Percentiles rank a stretch among this genome's conserved stretches.
These are phyloP conservation scores for Helianthus annuus DNA, from an alignment of 129 eudicot genomes.

Conservation along the genomic window DNA sequence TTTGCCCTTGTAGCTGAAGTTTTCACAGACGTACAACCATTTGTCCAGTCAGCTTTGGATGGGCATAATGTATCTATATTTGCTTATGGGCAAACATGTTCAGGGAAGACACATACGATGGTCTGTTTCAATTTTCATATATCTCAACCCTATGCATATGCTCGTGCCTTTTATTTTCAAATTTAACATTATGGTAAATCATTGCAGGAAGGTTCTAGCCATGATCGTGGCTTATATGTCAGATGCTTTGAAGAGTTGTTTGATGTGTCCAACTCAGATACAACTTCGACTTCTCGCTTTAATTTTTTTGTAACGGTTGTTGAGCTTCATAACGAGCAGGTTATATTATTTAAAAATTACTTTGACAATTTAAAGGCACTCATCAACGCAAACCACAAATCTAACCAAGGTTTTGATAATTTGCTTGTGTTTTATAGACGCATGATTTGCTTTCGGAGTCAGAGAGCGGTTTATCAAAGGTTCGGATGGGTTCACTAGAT, in stretches of 20 bases:
- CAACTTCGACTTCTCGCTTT: slow-evolving; percentile 79
- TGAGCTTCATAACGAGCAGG: slow-evolving; percentile 97
- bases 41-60: slow-evolving; percentile 99
- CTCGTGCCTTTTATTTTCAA: not conserved
- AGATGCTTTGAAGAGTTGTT: slow-evolving; percentile 97
- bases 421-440: slow-evolving; percentile 49
- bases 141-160: slow-evolving; percentile 21
- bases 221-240: slow-evolving; percentile 93
- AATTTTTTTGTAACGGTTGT: slow-evolving; percentile 73
- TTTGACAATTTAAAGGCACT: not conserved
- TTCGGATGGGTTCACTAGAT: slow-evolving; percentile 62
- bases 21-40: slow-evolving; percentile 93
- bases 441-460: slow-evolving; percentile 72
- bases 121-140: slow-evolving; percentile 42
- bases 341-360: slow-evolving; percentile 17
- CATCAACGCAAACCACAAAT: not conserved
- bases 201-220: slow-evolving; percentile 97
- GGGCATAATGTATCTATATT: slow-evolving; percentile 91
- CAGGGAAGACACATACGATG: slow-evolving; percentile 97
- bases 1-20: slow-evolving; percentile 75
- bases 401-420: slow-evolving; percentile 20
- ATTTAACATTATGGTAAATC: slow-evolving; percentile 14
- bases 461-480: slow-evolving; percentile 54
- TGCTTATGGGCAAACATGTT: slow-evolving; percentile 87
- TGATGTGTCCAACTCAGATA: slow-evolving; percentile 96